These are phyloP conservation scores for Biscogniauxia mediterranea DNA, from an alignment of 2,329 filamentous ascomycete genomes.

Conservation along the genomic window DNA sequence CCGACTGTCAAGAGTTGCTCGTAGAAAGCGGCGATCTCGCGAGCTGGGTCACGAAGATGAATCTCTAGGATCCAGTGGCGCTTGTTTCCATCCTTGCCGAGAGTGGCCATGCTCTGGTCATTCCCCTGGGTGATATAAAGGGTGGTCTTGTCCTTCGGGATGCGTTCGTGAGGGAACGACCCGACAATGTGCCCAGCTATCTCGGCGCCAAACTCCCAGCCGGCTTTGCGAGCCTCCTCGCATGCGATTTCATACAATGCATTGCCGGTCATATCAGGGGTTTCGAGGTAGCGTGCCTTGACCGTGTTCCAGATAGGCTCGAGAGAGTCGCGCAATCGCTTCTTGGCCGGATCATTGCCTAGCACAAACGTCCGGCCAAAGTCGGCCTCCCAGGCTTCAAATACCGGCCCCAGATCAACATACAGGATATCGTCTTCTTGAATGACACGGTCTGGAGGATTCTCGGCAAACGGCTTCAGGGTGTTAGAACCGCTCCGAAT, in stretches of 20 bases:
- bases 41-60: conserved; percentile 42
- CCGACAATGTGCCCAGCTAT: conserved; percentile 50
- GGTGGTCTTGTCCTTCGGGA: conserved; percentile 44
- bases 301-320: conserved; percentile 47
- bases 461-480: conserved; percentile 45
- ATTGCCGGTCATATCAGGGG: conserved; percentile 46
- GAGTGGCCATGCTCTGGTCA: conserved; percentile 37
- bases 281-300: conserved; percentile 37
- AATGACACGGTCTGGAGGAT: conserved; percentile 48
- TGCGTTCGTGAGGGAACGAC: conserved; percentile 49
- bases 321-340: conserved; percentile 42
- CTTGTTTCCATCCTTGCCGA: conserved; percentile 40
- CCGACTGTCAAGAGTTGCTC: conserved; percentile 37
- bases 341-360: conserved; percentile 44
- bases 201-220: conserved; percentile 44
- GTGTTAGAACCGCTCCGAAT: conserved; percentile 51
- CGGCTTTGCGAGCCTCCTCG: conserved; percentile 36
- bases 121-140: conserved; percentile 47
- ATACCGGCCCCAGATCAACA: conserved; percentile 51
- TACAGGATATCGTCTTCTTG: conserved; percentile 49
- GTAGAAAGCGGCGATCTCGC: conserved; percentile 41
- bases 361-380: conserved; percentile 53
- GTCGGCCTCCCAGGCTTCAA: conserved; percentile 53
- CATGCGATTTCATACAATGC: conserved; percentile 45
- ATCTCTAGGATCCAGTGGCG: conserved; percentile 52